These are phyloP conservation scores for Yamadazyma friedrichii DNA, from an alignment of 1,139 yeast species.

Conservation along the genomic window DNA sequence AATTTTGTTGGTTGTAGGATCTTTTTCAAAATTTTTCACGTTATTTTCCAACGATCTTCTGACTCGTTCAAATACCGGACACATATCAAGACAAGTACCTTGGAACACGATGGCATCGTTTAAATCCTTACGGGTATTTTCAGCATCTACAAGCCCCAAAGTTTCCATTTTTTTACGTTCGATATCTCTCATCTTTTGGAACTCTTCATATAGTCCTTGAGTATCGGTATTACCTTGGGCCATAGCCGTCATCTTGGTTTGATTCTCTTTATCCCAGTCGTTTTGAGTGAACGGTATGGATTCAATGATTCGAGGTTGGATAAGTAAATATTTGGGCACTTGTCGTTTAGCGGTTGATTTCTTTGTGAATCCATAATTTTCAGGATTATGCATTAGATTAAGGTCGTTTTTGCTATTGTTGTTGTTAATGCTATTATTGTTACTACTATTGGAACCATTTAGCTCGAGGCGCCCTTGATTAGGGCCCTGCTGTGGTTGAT, in stretches of 20 bases:
- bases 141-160: constrained; percentile 83
- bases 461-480: too few relatives aligned
- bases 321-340: constrained; percentile 35
- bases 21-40: constrained; percentile 76
- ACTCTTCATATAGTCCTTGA: constrained; percentile 48
- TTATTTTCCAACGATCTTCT: constrained; percentile 87
- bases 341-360: constrained; percentile 23
- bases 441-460: neutral
- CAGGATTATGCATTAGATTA: constrained; percentile 27
- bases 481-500: too few relatives aligned
- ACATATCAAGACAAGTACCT: constrained; percentile 92
- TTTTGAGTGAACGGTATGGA: constrained; percentile 36
- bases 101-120: constrained; percentile 83
- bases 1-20: constrained; percentile 60
- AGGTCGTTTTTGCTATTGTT: constrained; percentile 16
- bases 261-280: constrained; percentile 44
- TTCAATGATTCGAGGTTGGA: constrained; percentile 36
- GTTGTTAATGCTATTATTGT: neutral
- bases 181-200: constrained; percentile 70
- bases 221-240: constrained; percentile 33
- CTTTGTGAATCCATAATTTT: constrained; percentile 27
- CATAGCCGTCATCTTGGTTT: constrained; percentile 36
- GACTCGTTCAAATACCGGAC: constrained; percentile 90
- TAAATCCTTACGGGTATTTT: constrained; percentile 75
- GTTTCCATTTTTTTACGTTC: constrained; percentile 83